A percentile compares a stretch with the other conserved stretches of the same genome.
These are phyloP conservation scores for Xanthoconium stramineum DNA, from an alignment of 768 basidiomycete genomes.

Conservation along the genomic window DNA sequence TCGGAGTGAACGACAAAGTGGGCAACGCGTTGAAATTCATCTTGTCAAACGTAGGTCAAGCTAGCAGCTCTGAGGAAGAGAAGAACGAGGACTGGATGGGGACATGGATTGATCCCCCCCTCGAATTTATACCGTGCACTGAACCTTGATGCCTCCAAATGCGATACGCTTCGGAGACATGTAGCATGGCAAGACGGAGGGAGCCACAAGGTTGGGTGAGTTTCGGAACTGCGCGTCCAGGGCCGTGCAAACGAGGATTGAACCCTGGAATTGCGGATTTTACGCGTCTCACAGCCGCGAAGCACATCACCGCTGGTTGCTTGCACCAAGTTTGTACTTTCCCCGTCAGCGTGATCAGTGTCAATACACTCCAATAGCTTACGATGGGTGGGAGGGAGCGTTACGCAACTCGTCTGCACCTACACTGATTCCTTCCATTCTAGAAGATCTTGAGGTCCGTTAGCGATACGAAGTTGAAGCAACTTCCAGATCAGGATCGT, in stretches of 20 bases:
- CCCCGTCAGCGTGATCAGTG: constrained; percentile 2
- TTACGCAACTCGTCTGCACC: constrained; percentile 14
- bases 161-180: background rate
- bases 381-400: constrained; percentile 15
- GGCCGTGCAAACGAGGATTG: constrained; percentile 9
- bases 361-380: constrained; percentile 1
- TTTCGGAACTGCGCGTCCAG: constrained; percentile 17
- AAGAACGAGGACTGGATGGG: background rate
- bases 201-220: constrained; percentile 7
- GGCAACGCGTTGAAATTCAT: constrained; percentile 30
- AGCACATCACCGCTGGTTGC: constrained; percentile 4
- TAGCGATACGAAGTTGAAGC: background rate
- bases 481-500: constrained; percentile 10
- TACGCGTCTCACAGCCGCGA: constrained; percentile 15
- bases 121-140: constrained; percentile 21
- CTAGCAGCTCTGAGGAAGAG: background rate
- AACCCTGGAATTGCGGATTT: constrained; percentile 17
- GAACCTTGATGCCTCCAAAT: constrained; percentile 2
- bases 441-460: constrained; percentile 16
- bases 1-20: constrained; percentile 34
- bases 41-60: background rate
- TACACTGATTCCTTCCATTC: constrained; percentile 19
- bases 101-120: background rate
- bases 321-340: constrained; percentile 7
- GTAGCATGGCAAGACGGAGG: constrained; percentile 10